phyloP scores from a whole-genome alignment of 495 filamentous ascomycete species.

The Xylaria acuta region DNA sequence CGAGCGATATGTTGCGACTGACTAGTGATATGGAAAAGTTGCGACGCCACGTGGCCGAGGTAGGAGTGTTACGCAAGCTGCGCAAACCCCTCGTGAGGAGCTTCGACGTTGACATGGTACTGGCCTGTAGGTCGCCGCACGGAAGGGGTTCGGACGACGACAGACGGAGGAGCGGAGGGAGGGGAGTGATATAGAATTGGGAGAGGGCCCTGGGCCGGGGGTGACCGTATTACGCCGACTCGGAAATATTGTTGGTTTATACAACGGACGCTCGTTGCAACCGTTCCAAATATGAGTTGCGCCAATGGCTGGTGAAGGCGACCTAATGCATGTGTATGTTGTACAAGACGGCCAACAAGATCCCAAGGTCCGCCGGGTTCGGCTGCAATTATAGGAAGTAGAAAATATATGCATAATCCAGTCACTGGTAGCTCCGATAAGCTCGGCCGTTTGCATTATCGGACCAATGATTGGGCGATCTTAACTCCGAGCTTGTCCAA shows the following conservation, averaged over 20 bases:
- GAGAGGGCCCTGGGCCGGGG: background rate
- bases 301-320: background rate
- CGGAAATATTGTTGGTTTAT: background rate
- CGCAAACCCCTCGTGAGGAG: constrained; percentile 2
- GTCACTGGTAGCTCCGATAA: constrained; percentile 20
- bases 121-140: background rate
- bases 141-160: background rate
- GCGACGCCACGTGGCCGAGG: background rate
- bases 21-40: constrained; percentile 5
- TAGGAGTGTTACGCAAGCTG: constrained; percentile 7
- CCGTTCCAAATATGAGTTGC: background rate
- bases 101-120: constrained; percentile 15
- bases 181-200: background rate
- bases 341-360: constrained; percentile 1
- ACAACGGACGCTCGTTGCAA: background rate
- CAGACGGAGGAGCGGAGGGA: background rate
- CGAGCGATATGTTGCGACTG: background rate
- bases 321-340: background rate
- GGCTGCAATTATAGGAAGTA: constrained; percentile 2
- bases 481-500: constrained; percentile 20
- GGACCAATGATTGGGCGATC: constrained; percentile 7
- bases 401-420: background rate
- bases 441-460: constrained; percentile 10
- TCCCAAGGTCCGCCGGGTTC: background rate
- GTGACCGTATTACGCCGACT: background rate